A percentile compares a stretch with the other conserved stretches of the same genome.
Conservation (phyloP, 805 yeast genomes). For the Wickerhamiella nectarea region DNA sequence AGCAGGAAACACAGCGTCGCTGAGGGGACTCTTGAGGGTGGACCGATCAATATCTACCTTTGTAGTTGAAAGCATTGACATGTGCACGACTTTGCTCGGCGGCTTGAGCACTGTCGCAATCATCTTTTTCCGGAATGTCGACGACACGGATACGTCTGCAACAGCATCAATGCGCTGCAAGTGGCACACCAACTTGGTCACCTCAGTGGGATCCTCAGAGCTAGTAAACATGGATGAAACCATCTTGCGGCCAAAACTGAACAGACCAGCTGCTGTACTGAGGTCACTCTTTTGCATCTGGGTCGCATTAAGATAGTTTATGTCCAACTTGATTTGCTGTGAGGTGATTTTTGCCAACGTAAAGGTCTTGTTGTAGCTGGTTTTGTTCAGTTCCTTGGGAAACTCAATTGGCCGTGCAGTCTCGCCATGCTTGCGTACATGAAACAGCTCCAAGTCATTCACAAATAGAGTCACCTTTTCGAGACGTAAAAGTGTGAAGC, state of each 20-base stretch:
- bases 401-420: conserved; percentile 15
- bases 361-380: conserved; percentile 22
- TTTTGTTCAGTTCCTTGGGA: conserved; percentile 18
- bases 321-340: conserved; percentile 22
- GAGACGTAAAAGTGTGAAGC: conserved; percentile 27
- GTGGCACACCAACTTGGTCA: conserved; percentile 21
- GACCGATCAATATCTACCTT: conserved; percentile 23
- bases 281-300: conserved; percentile 21
- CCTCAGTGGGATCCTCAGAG: conserved; percentile 24
- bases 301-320: conserved; percentile 27
- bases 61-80: conserved; percentile 24
- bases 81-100: conserved; percentile 27
- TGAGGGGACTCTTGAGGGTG: conserved; percentile 24
- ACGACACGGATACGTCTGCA: conserved; percentile 23
- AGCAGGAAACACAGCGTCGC: conserved; percentile 27
- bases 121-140: conserved; percentile 23
- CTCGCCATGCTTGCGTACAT: conserved; percentile 20
- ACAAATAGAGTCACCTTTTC: conserved; percentile 21
- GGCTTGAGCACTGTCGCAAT: conserved; percentile 30
- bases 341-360: conserved; percentile 17
- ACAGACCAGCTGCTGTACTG: conserved; percentile 14
- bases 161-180: conserved; percentile 25
- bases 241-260: conserved; percentile 24
- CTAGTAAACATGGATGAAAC: conserved; percentile 21
- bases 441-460: conserved; percentile 21